Conservation (phyloP, 208 protist species). For the Naegleria gruberi region DNA sequence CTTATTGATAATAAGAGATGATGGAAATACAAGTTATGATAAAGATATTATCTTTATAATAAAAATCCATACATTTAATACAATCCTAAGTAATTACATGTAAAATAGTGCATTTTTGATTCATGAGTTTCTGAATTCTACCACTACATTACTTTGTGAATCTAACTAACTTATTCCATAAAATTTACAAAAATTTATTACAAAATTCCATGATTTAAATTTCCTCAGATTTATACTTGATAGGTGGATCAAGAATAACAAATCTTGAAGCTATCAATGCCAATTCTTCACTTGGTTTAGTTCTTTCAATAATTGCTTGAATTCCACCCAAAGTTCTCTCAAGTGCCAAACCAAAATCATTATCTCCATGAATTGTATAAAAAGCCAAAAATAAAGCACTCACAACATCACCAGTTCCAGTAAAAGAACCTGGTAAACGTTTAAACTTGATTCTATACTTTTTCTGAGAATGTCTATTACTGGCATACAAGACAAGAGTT, state of each 20-base stretch:
- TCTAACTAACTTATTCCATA: too few species aligned
- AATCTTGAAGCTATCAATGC: neutral
- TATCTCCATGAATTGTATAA: neutral
- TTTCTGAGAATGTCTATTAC: neutral
- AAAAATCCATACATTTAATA: too few species aligned
- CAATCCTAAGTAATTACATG: too few species aligned
- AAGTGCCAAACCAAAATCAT: conserved; percentile 25
- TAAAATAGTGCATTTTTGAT: too few species aligned
- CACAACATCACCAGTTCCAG: conserved; percentile 51
- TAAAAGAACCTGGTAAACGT: conserved; percentile 43
- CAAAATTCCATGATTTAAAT: neutral
- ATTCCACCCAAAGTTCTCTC: conserved; percentile 29
- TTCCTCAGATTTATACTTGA: neutral
- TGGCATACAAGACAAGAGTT: neutral
- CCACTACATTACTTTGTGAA: too few species aligned
- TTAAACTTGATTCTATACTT: conserved; percentile 38
- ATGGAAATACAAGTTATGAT: too few species aligned
- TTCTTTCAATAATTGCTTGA: conserved; percentile 30
- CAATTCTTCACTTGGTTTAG: conserved; percentile 4
- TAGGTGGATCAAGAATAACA: neutral
- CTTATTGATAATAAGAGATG: too few species aligned
- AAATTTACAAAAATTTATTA: too few species aligned
- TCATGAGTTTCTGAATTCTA: too few species aligned
- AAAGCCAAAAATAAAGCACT: conserved; percentile 35
- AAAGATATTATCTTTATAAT: too few species aligned